A percentile compares a stretch with the other conserved stretches of the same genome.
Evolutionary conservation across 192 early-diverging fungal species (phyloP).

Genomic region (Glomus cerebriforme): DNA sequence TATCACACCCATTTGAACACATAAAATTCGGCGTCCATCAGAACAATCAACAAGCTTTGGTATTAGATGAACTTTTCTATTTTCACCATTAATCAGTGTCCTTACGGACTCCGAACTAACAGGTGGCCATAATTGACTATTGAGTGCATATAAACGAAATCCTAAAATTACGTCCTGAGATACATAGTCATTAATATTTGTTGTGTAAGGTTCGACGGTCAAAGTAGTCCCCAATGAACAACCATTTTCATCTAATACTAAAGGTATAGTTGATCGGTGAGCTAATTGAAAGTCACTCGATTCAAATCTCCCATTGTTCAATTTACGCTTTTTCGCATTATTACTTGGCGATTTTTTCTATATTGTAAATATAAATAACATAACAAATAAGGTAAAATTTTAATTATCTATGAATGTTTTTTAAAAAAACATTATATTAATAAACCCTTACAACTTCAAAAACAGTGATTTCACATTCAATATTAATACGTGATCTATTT

Average conservation of each 20-base stretch:
- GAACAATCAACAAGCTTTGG: background rate
- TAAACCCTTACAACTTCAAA: constrained; percentile 7
- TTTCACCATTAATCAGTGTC: background rate
- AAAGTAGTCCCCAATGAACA: background rate
- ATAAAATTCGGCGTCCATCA: constrained; percentile 1
- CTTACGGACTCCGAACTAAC: background rate
- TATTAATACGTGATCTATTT: background rate
- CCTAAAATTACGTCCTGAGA: constrained; percentile 4
- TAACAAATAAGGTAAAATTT: background rate
- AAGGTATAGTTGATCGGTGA: background rate
- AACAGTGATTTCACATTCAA: constrained; percentile 16
- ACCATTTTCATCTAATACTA: background rate
- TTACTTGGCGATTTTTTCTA: background rate
- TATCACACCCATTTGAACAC: constrained; percentile 4
- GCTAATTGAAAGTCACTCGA: constrained; percentile 6
- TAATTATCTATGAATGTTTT: background rate
- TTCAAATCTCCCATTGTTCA: background rate
- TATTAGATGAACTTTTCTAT: background rate
- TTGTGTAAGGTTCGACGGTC: background rate
- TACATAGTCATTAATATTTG: background rate
- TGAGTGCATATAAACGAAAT: constrained; percentile 15
- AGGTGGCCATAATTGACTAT: constrained; percentile 6
- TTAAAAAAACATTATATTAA: background rate
- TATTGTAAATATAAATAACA: background rate
- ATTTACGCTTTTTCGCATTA: constrained; percentile 2